Conservation (phyloP, 2,329 filamentous ascomycete genomes). For the Penicillium sp. region DNA sequence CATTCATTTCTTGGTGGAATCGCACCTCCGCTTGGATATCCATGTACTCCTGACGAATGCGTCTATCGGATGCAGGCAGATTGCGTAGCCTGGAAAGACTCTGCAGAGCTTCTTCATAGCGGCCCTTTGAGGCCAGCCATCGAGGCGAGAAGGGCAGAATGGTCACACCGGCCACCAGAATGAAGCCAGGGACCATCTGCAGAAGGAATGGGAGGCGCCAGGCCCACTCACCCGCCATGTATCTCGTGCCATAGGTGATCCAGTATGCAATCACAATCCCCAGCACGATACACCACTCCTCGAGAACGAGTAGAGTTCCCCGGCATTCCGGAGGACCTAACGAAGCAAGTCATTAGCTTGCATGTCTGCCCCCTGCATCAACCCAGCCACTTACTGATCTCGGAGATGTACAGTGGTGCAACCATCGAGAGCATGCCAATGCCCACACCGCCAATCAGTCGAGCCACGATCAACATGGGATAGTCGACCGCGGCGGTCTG, state of each 20-base stretch:
- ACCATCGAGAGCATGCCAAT: conserved; percentile 53
- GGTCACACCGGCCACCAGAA: conserved; percentile 38
- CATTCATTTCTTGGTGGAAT: conserved; percentile 50
- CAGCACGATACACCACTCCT: conserved; percentile 43
- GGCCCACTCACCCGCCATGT: conserved; percentile 46
- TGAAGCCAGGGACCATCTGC: conserved; percentile 44
- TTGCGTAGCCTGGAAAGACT: conserved; percentile 51
- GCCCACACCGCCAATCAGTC: conserved; percentile 52
- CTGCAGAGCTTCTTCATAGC: conserved; percentile 50
- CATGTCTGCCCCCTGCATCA: no score
- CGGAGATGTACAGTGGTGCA: conserved; percentile 53
- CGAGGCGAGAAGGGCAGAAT: conserved; percentile 57
- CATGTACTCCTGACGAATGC: conserved; percentile 52
- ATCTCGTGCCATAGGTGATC: conserved; percentile 45
- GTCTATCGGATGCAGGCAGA: conserved; percentile 48
- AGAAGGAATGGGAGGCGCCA: conserved; percentile 51
- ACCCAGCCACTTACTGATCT: conserved; percentile 48
- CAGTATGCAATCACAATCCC: conserved; percentile 45
- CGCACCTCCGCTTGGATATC: conserved; percentile 54
- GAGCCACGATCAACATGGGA: conserved; percentile 51
- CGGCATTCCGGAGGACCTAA: conserved; percentile 47
- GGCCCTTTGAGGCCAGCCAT: conserved; percentile 51
- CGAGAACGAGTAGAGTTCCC: conserved; percentile 45
- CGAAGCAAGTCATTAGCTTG: neutral
- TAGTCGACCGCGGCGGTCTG: conserved; percentile 53